Evolutionary conservation across 2,329 filamentous ascomycete genomes (phyloP).

Genomic region (Drechslerella dactyloides): DNA sequence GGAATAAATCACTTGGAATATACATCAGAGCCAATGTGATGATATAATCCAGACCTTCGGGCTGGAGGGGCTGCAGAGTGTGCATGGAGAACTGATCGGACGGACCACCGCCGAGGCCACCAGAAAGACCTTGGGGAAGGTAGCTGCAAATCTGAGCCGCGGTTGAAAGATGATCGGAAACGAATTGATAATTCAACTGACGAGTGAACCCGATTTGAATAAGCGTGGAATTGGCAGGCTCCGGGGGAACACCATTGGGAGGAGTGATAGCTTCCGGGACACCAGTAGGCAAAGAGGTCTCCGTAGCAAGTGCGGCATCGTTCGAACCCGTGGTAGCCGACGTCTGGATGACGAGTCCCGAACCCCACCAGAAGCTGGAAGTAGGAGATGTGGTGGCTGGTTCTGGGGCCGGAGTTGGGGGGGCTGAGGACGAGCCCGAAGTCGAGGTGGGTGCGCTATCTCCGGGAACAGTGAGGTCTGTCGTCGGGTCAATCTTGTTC

Average conservation of each 20-base stretch:
- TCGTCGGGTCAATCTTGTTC: slow-evolving; percentile 55
- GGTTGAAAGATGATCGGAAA: slow-evolving; percentile 73
- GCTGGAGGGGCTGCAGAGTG: slow-evolving; percentile 78
- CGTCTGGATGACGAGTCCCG: slow-evolving; percentile 34
- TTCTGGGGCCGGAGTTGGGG: slow-evolving; percentile 68
- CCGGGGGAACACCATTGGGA: slow-evolving; percentile 64
- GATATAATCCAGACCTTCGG: slow-evolving; percentile 73
- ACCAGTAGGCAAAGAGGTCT: slow-evolving; percentile 67
- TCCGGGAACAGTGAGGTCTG: slow-evolving; percentile 54
- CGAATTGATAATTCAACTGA: slow-evolving; percentile 82
- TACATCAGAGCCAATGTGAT: slow-evolving; percentile 79
- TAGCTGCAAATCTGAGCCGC: slow-evolving; percentile 84
- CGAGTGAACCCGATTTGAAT: slow-evolving; percentile 86
- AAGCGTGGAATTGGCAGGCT: slow-evolving; percentile 70
- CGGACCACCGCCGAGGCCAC: slow-evolving; percentile 64
- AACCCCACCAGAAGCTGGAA: slow-evolving; percentile 24
- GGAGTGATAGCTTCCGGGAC: slow-evolving; percentile 80
- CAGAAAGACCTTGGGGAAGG: slow-evolving; percentile 73
- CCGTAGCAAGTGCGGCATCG: slow-evolving; percentile 58
- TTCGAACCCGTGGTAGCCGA: slow-evolving; percentile 58
- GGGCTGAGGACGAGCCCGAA: slow-evolving; percentile 60
- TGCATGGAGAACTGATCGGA: slow-evolving; percentile 68
- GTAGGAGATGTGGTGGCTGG: slow-evolving; percentile 63
- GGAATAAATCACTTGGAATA: slow-evolving; percentile 74
- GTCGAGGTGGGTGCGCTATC: slow-evolving; percentile 58